phyloP scores from a whole-genome alignment of 192 early-diverging fungal genomes.

The Coemansia sp. region DNA sequence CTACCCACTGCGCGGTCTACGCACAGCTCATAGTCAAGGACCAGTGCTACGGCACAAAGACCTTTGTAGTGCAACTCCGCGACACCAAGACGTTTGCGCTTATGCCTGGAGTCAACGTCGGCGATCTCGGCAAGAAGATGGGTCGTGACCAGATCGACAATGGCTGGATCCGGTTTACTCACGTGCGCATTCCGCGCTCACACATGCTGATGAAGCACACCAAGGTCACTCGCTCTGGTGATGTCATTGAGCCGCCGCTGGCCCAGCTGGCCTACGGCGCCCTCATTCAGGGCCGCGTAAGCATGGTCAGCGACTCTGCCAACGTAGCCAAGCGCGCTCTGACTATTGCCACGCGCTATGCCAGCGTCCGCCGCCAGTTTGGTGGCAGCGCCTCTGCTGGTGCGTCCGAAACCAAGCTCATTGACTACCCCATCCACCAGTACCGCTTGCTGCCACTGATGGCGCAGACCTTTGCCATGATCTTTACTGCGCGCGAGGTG shows the following conservation, averaged over 20 bases:
- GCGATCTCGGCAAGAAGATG: constrained; percentile 94
- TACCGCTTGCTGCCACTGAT: constrained; percentile 89
- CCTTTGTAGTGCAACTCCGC: constrained; percentile 85
- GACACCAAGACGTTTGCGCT: constrained; percentile 74
- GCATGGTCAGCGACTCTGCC: constrained; percentile 81
- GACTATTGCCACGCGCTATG: constrained; percentile 88
- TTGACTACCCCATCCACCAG: constrained; percentile 94
- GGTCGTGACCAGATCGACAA: constrained; percentile 89
- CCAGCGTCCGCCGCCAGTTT: constrained; percentile 90
- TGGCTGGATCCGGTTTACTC: constrained; percentile 90
- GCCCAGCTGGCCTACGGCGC: constrained; percentile 87
- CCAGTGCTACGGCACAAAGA: constrained; percentile 80
- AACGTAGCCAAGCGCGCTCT: constrained; percentile 87
- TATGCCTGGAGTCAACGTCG: constrained; percentile 84
- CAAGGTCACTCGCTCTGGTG: constrained; percentile 76
- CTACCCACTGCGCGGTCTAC: constrained; percentile 78
- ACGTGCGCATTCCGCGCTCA: constrained; percentile 84
- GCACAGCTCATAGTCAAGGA: constrained; percentile 82
- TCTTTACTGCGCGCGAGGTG: constrained; percentile 86
- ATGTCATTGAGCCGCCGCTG: constrained; percentile 76
- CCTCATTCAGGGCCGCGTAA: constrained; percentile 78
- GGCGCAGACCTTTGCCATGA: constrained; percentile 87
- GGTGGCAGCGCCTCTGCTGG: constrained; percentile 55
- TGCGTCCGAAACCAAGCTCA: constrained; percentile 78
- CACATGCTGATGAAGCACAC: constrained; percentile 95